Evolutionary conservation across 371 early-diverging fungal species (phyloP).

Genomic region (Dichotomocladium elegans): DNA sequence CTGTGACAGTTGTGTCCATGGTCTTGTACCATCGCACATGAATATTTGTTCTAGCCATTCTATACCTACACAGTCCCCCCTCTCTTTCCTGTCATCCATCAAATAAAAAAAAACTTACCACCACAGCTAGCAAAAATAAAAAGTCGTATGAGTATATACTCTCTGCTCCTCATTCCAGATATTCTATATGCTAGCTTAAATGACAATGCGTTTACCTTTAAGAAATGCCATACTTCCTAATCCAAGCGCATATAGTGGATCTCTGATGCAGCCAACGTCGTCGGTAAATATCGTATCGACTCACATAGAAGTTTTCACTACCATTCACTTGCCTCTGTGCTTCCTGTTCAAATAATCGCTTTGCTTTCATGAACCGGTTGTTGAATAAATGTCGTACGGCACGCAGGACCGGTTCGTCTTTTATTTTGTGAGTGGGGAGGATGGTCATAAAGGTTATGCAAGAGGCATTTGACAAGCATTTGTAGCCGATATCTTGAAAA

Average conservation of each 20-base stretch:
- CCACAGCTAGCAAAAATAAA: conserved; percentile 12
- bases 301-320: not conserved
- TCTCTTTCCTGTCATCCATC: not conserved
- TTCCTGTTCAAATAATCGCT: conserved; percentile 32
- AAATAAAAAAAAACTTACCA: conserved; percentile 21
- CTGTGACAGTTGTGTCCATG: conserved; percentile 44
- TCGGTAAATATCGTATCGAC: not conserved
- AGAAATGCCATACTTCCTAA: conserved; percentile 49
- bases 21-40: conserved; percentile 39
- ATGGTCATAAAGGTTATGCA: not conserved
- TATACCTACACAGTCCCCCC: not conserved
- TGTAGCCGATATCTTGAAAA: too few species aligned
- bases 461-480: not conserved
- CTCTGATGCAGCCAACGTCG: conserved; percentile 11
- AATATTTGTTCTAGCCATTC: not conserved
- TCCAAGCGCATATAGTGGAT: conserved; percentile 47
- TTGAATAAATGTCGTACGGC: conserved; percentile 56
- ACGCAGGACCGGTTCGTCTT: conserved; percentile 48
- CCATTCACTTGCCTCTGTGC: conserved; percentile 11
- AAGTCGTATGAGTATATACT: not conserved
- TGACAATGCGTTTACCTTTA: conserved; percentile 34
- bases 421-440: too few species aligned
- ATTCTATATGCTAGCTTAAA: not conserved
- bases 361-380: conserved; percentile 56
- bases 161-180: too few species aligned